A percentile compares a stretch with the other conserved stretches of the same genome.
phyloP scores from a whole-genome alignment of 805 yeast species.

The Vanderwaltozyma tropicalis region DNA sequence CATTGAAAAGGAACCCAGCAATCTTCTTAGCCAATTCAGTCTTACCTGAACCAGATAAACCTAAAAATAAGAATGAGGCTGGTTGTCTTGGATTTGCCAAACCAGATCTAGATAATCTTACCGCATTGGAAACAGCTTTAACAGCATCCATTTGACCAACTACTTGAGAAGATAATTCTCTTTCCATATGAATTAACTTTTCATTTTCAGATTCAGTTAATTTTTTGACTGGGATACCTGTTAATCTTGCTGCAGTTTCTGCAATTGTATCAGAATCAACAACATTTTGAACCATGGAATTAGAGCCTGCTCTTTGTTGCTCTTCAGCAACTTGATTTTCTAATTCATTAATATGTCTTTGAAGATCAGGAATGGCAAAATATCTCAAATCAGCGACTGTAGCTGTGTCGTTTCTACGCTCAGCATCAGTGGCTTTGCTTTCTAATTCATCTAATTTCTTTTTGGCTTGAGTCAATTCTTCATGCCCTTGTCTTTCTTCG shows the following conservation, averaged over 20 bases:
- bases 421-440: slow-evolving; percentile 90
- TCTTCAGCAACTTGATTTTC: slow-evolving; percentile 75
- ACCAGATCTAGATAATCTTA: slow-evolving; percentile 87
- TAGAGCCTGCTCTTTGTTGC: slow-evolving; percentile 47
- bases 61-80: slow-evolving; percentile 87
- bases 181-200: slow-evolving; percentile 91
- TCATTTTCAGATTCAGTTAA: slow-evolving; percentile 91
- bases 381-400: slow-evolving; percentile 93
- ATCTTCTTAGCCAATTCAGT: slow-evolving; percentile 95
- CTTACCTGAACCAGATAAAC: slow-evolving; percentile 96
- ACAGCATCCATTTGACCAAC: slow-evolving; percentile 96
- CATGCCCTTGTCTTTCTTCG: slow-evolving; percentile 85
- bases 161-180: slow-evolving; percentile 66
- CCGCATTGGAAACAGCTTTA: slow-evolving; percentile 91
- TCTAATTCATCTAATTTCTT: slow-evolving; percentile 87
- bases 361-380: slow-evolving; percentile 92
- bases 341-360: slow-evolving; percentile 60
- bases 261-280: slow-evolving; percentile 88
- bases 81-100: slow-evolving; percentile 95
- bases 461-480: slow-evolving; percentile 80
- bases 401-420: slow-evolving; percentile 89
- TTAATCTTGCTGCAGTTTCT: slow-evolving; percentile 93
- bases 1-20: slow-evolving; percentile 92
- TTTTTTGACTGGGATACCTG: slow-evolving; percentile 94
- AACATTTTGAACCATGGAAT: slow-evolving; percentile 71